Conservation (phyloP, 2,329 filamentous ascomycete species). For the Phialophora chinensis region DNA sequence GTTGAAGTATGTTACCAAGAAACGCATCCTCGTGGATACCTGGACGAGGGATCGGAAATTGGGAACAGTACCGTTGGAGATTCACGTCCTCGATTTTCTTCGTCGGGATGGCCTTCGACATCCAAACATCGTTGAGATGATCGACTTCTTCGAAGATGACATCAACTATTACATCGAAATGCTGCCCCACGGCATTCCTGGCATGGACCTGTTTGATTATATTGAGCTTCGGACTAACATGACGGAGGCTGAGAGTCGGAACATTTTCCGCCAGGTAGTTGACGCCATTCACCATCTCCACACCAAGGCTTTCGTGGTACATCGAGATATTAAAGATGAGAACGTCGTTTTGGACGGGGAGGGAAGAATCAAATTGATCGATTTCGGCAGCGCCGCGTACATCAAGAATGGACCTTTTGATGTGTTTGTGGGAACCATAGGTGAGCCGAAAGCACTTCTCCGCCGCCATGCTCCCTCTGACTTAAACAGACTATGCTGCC, state of each 20-base stretch:
- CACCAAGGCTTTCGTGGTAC: conserved; percentile 86
- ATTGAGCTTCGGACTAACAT: conserved; percentile 96
- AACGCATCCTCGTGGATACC: conserved; percentile 94
- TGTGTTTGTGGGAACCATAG: conserved; percentile 98
- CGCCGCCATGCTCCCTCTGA: conserved; percentile 1
- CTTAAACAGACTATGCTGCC: conserved; percentile 82
- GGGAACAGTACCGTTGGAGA: conserved; percentile 93
- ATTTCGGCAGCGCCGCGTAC: conserved; percentile 97
- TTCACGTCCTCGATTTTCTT: conserved; percentile 94
- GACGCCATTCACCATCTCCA: conserved; percentile 90
- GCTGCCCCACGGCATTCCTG: conserved; percentile 89
- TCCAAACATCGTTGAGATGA: conserved; percentile 72
- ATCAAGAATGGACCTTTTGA: conserved; percentile 98
- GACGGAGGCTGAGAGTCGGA: conserved; percentile 91
- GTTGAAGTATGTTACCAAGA: conserved; percentile 96
- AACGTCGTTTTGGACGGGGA: conserved; percentile 96
- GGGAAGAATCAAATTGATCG: conserved; percentile 93
- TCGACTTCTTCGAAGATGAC: conserved; percentile 69
- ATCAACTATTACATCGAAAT: conserved; percentile 98
- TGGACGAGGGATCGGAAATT: conserved; percentile 94
- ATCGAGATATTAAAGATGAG: conserved; percentile 98
- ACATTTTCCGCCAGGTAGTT: conserved; percentile 93
- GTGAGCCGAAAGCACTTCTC: conserved; percentile 59
- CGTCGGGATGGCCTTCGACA: conserved; percentile 71
- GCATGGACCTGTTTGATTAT: conserved; percentile 99